Base-by-base conservation (phyloP, 495 filamentous ascomycete species). In the Amorphotheca resinae region DNA sequence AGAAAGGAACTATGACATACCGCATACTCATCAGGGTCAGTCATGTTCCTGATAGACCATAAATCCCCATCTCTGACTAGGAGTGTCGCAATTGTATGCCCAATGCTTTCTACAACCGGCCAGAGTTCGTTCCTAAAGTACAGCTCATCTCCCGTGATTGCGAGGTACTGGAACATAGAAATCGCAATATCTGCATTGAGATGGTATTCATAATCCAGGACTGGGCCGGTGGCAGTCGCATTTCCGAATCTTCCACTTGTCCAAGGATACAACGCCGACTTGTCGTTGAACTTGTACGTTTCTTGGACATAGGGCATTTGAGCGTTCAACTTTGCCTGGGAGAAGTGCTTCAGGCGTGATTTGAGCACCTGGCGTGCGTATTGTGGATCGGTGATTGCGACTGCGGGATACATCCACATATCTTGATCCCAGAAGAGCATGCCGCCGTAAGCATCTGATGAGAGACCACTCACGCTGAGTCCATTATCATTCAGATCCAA, bases 171-270 rank as follows among this genome's bases (percentile, higher is more conserved):
- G 54, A 58, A 58, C n/a, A 71, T 50, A 15, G 64, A 50, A 6
- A 81, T 59, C 0, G 76, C 79, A 54, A 87, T 82, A 47, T 84
- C 82, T 2, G 77, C 76, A 52, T 86, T 86, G 42, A 77, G 38
- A 50, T 77, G 72, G 41, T 76, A 75, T 51, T 76, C 67, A 49
- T 76, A 76, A 47, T 75, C 67, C 18, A 64, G 62, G 51, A 67
- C 73, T 4, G 69, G 72, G 1, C 72, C 72, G 4, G 68, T 72
- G 5, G 54, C 67, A 1, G 72, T 76, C 40, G 70, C 74, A 48
- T 76, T 75, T 4, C 72, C 72, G 41, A 56, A 73, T 15, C 69
- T 56, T 4, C 61, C 66, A 33, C 58, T 65, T 0, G 69, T 73
- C 72, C 72, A 76, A 0, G 72, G 63, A 49, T 63, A 76, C 20